phyloP scores from a whole-genome alignment of 2,329 filamentous ascomycete species.

The Madurella mycetomatis region DNA sequence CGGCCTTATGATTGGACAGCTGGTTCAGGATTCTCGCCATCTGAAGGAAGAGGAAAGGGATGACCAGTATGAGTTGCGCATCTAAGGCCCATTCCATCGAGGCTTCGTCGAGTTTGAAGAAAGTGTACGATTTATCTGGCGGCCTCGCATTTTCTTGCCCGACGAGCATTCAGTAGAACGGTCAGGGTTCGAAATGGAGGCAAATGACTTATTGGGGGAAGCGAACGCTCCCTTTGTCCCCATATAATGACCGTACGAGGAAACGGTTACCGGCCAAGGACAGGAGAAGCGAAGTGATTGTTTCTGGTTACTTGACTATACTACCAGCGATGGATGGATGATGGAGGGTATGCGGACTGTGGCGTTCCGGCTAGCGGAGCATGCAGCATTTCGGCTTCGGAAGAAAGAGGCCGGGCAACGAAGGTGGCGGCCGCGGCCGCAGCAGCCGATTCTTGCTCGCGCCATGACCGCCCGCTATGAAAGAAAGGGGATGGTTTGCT shows the following conservation, averaged over 20 bases:
- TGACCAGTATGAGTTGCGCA: conserved; percentile 6
- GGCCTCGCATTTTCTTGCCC: too few relatives aligned
- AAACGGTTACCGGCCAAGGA: background rate
- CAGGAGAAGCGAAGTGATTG: conserved; percentile 1
- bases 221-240: background rate
- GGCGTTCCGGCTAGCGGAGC: background rate
- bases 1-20: conserved; percentile 25
- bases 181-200: background rate
- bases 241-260: background rate
- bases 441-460: background rate
- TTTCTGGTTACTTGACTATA: background rate
- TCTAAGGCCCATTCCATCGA: conserved; percentile 6
- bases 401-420: background rate
- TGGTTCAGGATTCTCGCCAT: conserved; percentile 20
- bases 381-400: background rate
- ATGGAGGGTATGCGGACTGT: background rate
- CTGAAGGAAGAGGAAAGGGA: background rate
- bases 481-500: background rate
- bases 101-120: background rate
- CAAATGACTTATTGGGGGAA: background rate
- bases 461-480: background rate
- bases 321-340: background rate
- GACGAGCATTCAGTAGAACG: background rate
- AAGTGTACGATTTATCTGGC: conserved; percentile 7
- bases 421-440: background rate